Percentiles rank a stretch among this genome's conserved stretches.
Conservation (phyloP, 1,139 yeast species). For the Magnusiomyces fungicola region DNA sequence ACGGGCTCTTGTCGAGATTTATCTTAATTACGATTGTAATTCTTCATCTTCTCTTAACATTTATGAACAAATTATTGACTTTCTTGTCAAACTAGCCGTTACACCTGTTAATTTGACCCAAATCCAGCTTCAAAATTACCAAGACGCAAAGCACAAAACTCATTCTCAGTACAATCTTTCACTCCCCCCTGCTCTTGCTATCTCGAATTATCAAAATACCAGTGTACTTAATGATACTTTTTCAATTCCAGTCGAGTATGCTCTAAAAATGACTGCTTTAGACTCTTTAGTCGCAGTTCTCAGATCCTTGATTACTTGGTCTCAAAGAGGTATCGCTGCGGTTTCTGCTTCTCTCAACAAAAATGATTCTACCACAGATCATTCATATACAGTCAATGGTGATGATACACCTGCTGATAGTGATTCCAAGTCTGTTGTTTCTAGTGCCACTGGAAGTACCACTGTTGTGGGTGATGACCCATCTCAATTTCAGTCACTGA, state of each 20-base stretch:
- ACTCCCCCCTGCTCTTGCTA: slow-evolving; percentile 68
- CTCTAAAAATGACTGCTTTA: slow-evolving; percentile 74
- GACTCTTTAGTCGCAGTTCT: slow-evolving; percentile 77
- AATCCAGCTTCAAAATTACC: slow-evolving; percentile 58
- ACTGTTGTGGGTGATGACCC: slow-evolving; percentile 50
- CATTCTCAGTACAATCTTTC: slow-evolving; percentile 69
- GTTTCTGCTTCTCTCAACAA: slow-evolving; percentile 16
- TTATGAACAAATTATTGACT: slow-evolving; percentile 74
- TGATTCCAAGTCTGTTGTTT: slow-evolving; percentile 11
- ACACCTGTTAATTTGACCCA: slow-evolving; percentile 66
- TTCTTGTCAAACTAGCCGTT: slow-evolving; percentile 65
- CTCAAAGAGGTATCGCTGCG: slow-evolving; percentile 58
- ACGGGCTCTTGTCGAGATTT: slow-evolving; percentile 82
- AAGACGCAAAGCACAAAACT: slow-evolving; percentile 52
- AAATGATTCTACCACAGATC: slow-evolving; percentile 4
- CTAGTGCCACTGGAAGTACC: slow-evolving; percentile 15
- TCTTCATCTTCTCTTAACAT: slow-evolving; percentile 66
- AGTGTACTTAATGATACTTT: slow-evolving; percentile 40
- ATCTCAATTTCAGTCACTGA: slow-evolving; percentile 74
- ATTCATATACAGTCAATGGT: slow-evolving; percentile 10
- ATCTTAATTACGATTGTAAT: slow-evolving; percentile 93
- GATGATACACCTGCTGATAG: slow-evolving; percentile 15
- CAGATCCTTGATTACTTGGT: slow-evolving; percentile 80
- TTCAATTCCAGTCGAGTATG: slow-evolving; percentile 49
- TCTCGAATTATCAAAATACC: slow-evolving; percentile 49